Evolutionary conservation across 495 filamentous ascomycete genomes (phyloP), one percentile per base, ranked within the genome.

Genomic region (Daldinia grandis): DNA sequence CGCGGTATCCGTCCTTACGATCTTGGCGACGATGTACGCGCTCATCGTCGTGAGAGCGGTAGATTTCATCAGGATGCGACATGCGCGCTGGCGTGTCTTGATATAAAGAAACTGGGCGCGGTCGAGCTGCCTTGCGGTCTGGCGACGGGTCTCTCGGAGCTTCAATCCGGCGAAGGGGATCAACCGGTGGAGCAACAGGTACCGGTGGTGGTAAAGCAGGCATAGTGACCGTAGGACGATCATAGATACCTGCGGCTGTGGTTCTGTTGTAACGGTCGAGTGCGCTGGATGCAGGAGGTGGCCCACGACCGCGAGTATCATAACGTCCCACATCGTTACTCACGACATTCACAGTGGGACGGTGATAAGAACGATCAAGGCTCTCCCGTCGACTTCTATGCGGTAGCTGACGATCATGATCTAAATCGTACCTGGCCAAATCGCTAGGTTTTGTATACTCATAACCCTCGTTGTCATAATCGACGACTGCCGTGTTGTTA

Each of bases 401-500:
- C 14, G 62, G 66, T n/a, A 76, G 82, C 12, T 77, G 83, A 40
- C 73, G 77, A 62, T 83, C 77, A 62, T 78, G 82, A 76, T 78
- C 87, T 59, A 87, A 71, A 64, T 93, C 91, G 50, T 88, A 88
- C 42, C 91, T 84, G 35, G 88, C 90, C 55, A 91, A 81, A 64
- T 93, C 90, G 68, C 87, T 83, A 8, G 89, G 87, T 27, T 87
- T 90, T 4, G 90, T 93, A 68, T 93, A 93, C 53, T 91, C 90
- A 73, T 89, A 93, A 1, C 88, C 88, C 42, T 89, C 83, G 40
- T 90, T 88, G 57, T 88, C 86, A 74, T 89, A 89, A 55, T 90
- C 87, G 12, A 85, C 79, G 37, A 86, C 82, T 1, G 78, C 79
- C 4, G 72, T 72, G 66, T 69, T 69, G 64, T 71, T 70, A 63